A percentile compares a stretch with the other conserved stretches of the same genome.
phyloP scores from a whole-genome alignment of 441 rosid genomes.

The Gossypium davidsonii region DNA sequence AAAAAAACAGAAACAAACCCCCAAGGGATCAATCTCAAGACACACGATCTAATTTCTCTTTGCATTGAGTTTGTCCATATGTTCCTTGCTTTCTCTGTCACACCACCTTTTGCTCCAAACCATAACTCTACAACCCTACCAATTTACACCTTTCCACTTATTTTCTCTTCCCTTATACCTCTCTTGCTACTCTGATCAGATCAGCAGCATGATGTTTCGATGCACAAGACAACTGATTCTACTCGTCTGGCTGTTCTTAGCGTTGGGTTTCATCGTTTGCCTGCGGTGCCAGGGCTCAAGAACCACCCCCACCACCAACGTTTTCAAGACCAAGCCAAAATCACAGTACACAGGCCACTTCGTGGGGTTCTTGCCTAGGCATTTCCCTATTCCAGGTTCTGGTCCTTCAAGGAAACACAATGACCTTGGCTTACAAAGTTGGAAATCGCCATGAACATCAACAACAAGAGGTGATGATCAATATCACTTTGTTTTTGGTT shows the following conservation, averaged over 20 bases:
- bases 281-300: conserved; percentile 48
- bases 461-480: background rate
- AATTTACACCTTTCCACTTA: background rate
- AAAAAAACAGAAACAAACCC: background rate
- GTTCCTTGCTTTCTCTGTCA: conserved; percentile 10
- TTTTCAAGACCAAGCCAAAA: conserved; percentile 38
- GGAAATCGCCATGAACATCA: conserved; percentile 54
- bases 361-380: conserved; percentile 61
- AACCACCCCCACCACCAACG: conserved; percentile 33
- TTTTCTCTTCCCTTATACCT: background rate
- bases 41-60: background rate
- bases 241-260: conserved; percentile 24
- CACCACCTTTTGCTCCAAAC: background rate
- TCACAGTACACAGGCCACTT: conserved; percentile 42
- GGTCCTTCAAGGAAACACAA: conserved; percentile 90
- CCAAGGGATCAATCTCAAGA: background rate
- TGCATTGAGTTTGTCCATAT: conserved; percentile 5
- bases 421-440: conserved; percentile 57
- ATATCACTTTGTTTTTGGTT: background rate
- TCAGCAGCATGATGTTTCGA: conserved; percentile 21
- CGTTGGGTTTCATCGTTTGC: conserved; percentile 29
- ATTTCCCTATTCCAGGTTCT: conserved; percentile 70
- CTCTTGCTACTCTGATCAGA: background rate
- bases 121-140: background rate
- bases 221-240: conserved; percentile 21